Evolutionary conservation across 176 grass and related monocot species (phyloP).

Genomic region (Aegilops longissima): DNA sequence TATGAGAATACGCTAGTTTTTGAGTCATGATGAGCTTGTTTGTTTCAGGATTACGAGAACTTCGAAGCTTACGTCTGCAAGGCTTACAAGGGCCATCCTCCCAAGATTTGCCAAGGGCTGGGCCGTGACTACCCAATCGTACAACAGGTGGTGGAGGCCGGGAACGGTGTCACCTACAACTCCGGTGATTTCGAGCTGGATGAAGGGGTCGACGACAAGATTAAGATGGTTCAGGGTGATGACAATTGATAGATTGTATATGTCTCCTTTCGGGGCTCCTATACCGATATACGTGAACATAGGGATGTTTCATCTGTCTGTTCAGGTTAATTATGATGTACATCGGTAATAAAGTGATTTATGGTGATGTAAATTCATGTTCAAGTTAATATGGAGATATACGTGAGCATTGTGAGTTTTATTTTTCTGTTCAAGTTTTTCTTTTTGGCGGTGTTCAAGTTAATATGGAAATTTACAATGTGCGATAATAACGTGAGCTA

Average conservation of each 20-base stretch:
- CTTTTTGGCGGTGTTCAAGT: too few species aligned
- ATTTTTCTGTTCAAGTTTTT: too few species aligned
- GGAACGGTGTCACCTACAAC: slow-evolving; percentile 38
- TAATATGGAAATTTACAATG: too few species aligned
- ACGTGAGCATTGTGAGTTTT: too few species aligned
- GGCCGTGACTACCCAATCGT: neutral
- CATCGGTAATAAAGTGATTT: neutral
- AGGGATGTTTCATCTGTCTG: neutral
- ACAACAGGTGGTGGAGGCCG: slow-evolving; percentile 23
- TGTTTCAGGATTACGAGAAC: slow-evolving; percentile 71
- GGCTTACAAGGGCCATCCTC: slow-evolving; percentile 65
- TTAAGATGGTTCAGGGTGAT: slow-evolving; percentile 27
- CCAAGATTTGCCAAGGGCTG: slow-evolving; percentile 52
- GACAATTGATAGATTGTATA: neutral
- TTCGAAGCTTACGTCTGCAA: slow-evolving; percentile 72
- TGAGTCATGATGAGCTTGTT: neutral
- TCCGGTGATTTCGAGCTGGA: neutral
- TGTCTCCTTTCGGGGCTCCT: neutral
- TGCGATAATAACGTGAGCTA: too few species aligned
- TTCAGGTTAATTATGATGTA: neutral
- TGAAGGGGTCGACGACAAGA: neutral
- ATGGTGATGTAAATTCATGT: neutral
- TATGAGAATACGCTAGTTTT: neutral
- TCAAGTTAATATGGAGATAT: neutral
- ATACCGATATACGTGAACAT: neutral